Evolutionary conservation across 2,329 filamentous ascomycete genomes (phyloP).

Genomic region (Phaeosphaeriaceae sp.): DNA sequence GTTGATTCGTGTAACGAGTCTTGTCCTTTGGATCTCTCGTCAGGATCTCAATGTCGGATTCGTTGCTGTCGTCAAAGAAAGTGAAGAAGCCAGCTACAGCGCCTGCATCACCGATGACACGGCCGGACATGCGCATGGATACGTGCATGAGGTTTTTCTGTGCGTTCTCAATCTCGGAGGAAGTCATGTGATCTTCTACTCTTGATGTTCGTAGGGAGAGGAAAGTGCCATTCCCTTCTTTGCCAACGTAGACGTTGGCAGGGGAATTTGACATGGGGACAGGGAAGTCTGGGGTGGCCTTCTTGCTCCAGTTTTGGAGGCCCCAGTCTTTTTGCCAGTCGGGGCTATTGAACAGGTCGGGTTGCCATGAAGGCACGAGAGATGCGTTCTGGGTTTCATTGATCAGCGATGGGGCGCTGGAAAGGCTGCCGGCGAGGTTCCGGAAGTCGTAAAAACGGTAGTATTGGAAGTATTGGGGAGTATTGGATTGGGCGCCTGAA

Average conservation of each 20-base stretch:
- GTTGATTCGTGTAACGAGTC: conserved; percentile 66
- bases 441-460: conserved; percentile 61
- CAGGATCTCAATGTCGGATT: conserved; percentile 62
- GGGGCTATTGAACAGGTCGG: conserved; percentile 48
- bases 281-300: conserved; percentile 45
- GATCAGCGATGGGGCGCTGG: conserved; percentile 30
- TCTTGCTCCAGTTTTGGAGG: conserved; percentile 55
- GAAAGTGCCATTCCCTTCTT: conserved; percentile 47
- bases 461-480: conserved; percentile 56
- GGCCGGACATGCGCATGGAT: conserved; percentile 57
- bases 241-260: conserved; percentile 55
- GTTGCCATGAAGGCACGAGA: conserved; percentile 35
- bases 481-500: conserved; percentile 45
- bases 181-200: conserved; percentile 52
- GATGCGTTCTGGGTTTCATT: conserved; percentile 30
- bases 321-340: conserved; percentile 46
- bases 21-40: conserved; percentile 54
- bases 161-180: conserved; percentile 57
- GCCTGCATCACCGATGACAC: conserved; percentile 53
- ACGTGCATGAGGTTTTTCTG: conserved; percentile 54
- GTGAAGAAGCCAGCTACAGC: conserved; percentile 65
- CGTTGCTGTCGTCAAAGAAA: conserved; percentile 54
- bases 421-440: conserved; percentile 42
- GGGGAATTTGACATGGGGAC: conserved; percentile 54
- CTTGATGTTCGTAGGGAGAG: conserved; percentile 57